Percentiles rank a stretch among this genome's conserved stretches.
These are phyloP conservation scores for Corymbia maculata DNA, from an alignment of 345 rosid species.

Conservation along the genomic window DNA sequence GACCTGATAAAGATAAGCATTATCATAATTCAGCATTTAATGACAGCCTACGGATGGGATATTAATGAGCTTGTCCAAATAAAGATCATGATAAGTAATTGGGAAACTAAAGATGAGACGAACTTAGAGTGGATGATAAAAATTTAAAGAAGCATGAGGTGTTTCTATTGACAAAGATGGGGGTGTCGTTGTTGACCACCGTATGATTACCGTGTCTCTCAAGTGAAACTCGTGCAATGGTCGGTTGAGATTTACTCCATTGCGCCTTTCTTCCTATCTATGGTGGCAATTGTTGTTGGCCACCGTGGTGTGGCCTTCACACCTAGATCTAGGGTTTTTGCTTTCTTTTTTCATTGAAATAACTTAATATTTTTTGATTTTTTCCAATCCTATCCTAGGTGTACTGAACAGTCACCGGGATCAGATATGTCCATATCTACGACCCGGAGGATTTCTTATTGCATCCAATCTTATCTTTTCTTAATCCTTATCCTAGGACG, in stretches of 20 bases:
- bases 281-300: rapidly evolving
- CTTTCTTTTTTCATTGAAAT: neutral
- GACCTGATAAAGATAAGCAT: neutral
- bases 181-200: rapidly evolving
- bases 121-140: neutral
- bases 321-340: neutral
- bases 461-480: neutral
- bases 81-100: neutral
- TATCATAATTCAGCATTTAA: neutral
- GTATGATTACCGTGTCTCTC: neutral
- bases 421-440: neutral
- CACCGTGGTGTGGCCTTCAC: rapidly evolving
- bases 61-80: neutral
- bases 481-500: neutral
- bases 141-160: neutral
- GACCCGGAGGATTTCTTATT: neutral
- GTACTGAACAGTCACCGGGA: neutral
- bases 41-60: neutral
- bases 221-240: rapidly evolving
- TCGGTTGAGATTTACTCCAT: rapidly evolving
- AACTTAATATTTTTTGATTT: neutral
- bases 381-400: neutral
- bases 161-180: neutral
- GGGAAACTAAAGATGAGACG: neutral
- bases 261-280: neutral